Evolutionary conservation across 2,329 filamentous ascomycete species (phyloP).

Genomic region (Pseudogymnoascus sp.): DNA sequence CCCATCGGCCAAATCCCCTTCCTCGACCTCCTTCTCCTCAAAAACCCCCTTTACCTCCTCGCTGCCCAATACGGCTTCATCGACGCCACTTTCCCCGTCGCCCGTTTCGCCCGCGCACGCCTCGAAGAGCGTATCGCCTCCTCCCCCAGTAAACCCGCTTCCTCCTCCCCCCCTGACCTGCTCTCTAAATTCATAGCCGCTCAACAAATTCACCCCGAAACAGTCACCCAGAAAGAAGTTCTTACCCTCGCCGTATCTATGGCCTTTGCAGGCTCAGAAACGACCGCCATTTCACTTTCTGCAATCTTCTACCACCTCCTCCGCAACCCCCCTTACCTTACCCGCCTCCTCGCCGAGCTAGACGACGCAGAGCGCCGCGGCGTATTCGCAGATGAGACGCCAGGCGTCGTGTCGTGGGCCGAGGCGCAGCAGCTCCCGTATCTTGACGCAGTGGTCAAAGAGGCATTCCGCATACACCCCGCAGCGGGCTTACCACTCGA

Average conservation of each 20-base stretch:
- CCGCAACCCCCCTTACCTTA: constrained; percentile 50
- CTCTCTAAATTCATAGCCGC: constrained; percentile 67
- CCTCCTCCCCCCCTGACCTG: constrained; percentile 41
- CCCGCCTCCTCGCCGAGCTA: constrained; percentile 52
- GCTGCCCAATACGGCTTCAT: constrained; percentile 60
- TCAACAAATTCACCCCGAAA: constrained; percentile 57
- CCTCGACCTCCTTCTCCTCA: constrained; percentile 61
- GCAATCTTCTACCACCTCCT: constrained; percentile 69
- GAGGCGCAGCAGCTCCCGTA: constrained; percentile 66
- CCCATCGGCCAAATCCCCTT: constrained; percentile 69
- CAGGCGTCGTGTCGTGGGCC: constrained; percentile 59
- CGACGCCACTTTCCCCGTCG: constrained; percentile 65
- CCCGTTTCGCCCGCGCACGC: constrained; percentile 61
- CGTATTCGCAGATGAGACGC: constrained; percentile 42
- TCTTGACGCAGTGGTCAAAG: constrained; percentile 70
- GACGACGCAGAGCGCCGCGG: constrained; percentile 51
- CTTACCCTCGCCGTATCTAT: constrained; percentile 66
- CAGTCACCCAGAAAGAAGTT: constrained; percentile 64
- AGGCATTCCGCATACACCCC: constrained; percentile 70
- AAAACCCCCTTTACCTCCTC: constrained; percentile 66
- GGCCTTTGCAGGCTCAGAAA: constrained; percentile 70
- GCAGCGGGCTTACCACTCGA: constrained; percentile 67
- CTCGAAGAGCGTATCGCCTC: constrained; percentile 50
- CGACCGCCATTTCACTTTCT: constrained; percentile 66
- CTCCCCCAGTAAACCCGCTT: constrained; percentile 27